Conservation (phyloP, 805 yeast species). For the Suhomyces pyralidae region DNA sequence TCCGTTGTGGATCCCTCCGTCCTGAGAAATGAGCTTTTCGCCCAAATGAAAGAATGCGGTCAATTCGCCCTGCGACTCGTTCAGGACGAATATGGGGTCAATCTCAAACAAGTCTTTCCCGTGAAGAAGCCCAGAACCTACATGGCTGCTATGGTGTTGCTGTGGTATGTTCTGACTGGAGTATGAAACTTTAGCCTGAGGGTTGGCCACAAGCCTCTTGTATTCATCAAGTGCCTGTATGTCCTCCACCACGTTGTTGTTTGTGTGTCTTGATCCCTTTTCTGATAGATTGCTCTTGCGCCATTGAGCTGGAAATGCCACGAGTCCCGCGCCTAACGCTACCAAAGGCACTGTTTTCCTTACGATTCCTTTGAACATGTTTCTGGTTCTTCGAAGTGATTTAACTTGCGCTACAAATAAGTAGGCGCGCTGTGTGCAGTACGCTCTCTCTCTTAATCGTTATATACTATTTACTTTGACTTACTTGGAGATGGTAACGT, state of each 20-base stretch:
- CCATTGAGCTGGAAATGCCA: slow-evolving; percentile 25
- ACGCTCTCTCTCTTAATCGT: neutral
- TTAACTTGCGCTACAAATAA: neutral
- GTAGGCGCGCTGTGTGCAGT: neutral
- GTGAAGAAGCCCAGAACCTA: slow-evolving; percentile 66
- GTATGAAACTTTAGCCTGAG: slow-evolving; percentile 8
- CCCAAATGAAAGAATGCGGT: slow-evolving; percentile 74
- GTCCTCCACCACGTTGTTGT: slow-evolving; percentile 17
- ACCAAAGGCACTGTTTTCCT: slow-evolving; percentile 26
- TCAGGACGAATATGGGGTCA: slow-evolving; percentile 68
- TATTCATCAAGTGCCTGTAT: slow-evolving; percentile 19
- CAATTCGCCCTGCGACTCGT: slow-evolving; percentile 50
- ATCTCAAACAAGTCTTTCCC: slow-evolving; percentile 68
- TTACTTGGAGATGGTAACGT: slow-evolving; percentile 18
- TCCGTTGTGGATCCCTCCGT: slow-evolving; percentile 79
- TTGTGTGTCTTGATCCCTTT: slow-evolving; percentile 14
- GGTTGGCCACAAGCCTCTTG: slow-evolving; percentile 15
- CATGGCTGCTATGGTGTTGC: slow-evolving; percentile 39
- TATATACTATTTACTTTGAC: neutral
- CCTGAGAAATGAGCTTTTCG: slow-evolving; percentile 56
- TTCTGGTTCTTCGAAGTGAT: neutral
- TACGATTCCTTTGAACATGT: slow-evolving; percentile 27
- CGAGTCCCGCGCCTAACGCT: slow-evolving; percentile 31
- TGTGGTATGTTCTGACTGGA: slow-evolving; percentile 16
- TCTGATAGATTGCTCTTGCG: slow-evolving; percentile 15